Evolutionary conservation across 495 filamentous ascomycete species (phyloP), one percentile per base, ranked within the genome.

Genomic region (Xylaria sp.): DNA sequence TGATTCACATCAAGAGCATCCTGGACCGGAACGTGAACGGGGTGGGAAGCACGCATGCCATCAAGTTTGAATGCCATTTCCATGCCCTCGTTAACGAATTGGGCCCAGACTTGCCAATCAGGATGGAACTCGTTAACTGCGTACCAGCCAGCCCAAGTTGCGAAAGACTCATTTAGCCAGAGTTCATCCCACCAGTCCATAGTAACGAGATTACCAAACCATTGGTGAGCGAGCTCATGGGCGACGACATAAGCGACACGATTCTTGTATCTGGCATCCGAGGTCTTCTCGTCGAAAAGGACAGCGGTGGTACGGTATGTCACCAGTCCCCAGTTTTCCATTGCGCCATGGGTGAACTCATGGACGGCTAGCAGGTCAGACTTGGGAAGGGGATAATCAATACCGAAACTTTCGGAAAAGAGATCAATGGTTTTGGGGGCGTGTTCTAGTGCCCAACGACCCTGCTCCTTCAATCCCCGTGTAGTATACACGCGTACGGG

Each of bases 401-500:
- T 93, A 67, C 90, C 91, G 76, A 99, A 99, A 75, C 92, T 90
- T 82, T 97, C 93, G 0, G 94, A 97, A 82, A 96, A 99, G 80
- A 93, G 95, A 79, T 99, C 96, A 53, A 98, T 92, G 52, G 95
- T 93, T 80, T 92, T 90, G 77, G 91, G 90, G 37, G 94, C 93
- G 76, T 95, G 93, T 74, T 95, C 88, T 66, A 98, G 84, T 46
- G 95, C 96, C 82, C 91, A 97, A 5, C 86, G 87, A 48, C 92
- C 96, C 79, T 98, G 94, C 71, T 95, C 90, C 80, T 95, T 93
- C 33, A 98, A 86, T 5, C 95, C 96, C 57, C 88, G 90, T 1
- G 96, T 98, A 0, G 95, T 97, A 77, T 98, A 99, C 14, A 99
- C 95, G 55, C 96, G 89, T 8, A 98, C 93, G n/a, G 96, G 96